Base-by-base conservation (phyloP, 495 filamentous ascomycete species). In the Trichoderma asperelloides region DNA sequence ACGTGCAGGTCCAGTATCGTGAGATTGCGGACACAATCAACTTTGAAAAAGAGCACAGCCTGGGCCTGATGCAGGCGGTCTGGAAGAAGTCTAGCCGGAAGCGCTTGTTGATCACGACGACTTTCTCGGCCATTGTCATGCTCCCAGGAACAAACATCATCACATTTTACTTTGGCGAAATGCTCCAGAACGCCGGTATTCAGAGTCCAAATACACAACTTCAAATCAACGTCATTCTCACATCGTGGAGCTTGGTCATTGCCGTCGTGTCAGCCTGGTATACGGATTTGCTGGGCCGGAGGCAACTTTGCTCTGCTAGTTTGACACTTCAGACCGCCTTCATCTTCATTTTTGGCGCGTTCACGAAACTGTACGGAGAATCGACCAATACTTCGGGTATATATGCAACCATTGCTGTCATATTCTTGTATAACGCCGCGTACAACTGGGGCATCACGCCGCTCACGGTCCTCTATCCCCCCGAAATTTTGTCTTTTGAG, bases 1-100 rank as follows among this genome's bases (percentile, higher is more conserved):
- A 69, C 21, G 68, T 69, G 18, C 27, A 25, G 23, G 62, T 33
- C 16, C 62, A 63, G 62, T 63, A 63, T 40, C 39, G 39, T 40
- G 39, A 40, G 39, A 40, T 40, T 40, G 39, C 39, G 39, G 39
- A 40, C 39, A 40, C 39, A 40, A 40, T 40, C 39, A 40, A 40
- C 39, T 40, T 40, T 40, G 39, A 40, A 40, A 40, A 40, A 40
- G 39, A 40, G 39, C 39, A 40, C 39, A 40, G 39, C 39, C 39
- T 40, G 39, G 39, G 39, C 27, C 27, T 63, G 7, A 16, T 63
- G 16, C n/a, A 63, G 62, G 62, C 62, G 8, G 13, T 63, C 6
- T 63, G 25, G 3, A 63, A 23, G n/a, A 63, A 63, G 62, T 63
- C 62, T 27, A 63, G 37, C 27, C 62, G 62, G 23, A 23, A 33